phyloP scores from a whole-genome alignment of 2,329 filamentous ascomycete species.

The Pseudocercospora fuligena region DNA sequence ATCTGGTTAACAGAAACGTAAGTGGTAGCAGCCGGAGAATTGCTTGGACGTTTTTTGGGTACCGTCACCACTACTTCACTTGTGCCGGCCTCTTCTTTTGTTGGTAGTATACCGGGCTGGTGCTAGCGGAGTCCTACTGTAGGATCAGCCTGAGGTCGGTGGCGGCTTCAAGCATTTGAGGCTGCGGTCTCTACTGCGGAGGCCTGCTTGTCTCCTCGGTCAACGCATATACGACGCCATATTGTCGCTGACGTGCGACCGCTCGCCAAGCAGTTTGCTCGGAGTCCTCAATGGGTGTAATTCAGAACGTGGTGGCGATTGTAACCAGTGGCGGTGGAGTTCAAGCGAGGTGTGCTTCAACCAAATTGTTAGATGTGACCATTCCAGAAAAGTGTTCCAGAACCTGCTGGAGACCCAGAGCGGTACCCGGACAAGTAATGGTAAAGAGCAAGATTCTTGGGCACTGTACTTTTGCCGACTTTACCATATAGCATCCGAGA shows the following conservation, averaged over 20 bases:
- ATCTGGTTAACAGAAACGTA: not conserved
- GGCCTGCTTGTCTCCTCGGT: not conserved
- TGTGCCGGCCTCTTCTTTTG: not conserved
- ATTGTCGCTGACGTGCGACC: not conserved
- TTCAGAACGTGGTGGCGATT: not conserved
- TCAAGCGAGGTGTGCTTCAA: not conserved
- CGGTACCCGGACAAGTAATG: not conserved
- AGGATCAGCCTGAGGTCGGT: not conserved
- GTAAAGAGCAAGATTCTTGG: not conserved
- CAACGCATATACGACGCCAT: not conserved
- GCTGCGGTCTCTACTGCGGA: not conserved
- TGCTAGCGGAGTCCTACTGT: not conserved
- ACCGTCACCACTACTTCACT: not conserved
- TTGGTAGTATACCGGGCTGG: not conserved
- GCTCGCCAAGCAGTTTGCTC: not conserved
- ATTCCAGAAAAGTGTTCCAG: not conserved
- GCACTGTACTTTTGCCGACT: not conserved
- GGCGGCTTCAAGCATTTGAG: not conserved
- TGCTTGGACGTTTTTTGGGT: not conserved
- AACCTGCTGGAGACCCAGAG: no score
- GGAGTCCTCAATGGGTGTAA: not conserved
- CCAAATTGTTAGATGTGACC: not conserved
- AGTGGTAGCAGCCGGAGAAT: not conserved
- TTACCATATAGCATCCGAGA: not conserved
- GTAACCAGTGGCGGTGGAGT: not conserved